Percentiles rank a stretch among this genome's conserved stretches.
phyloP scores from a whole-genome alignment of 305 asterid genomes.

The Solanum hybrid region DNA sequence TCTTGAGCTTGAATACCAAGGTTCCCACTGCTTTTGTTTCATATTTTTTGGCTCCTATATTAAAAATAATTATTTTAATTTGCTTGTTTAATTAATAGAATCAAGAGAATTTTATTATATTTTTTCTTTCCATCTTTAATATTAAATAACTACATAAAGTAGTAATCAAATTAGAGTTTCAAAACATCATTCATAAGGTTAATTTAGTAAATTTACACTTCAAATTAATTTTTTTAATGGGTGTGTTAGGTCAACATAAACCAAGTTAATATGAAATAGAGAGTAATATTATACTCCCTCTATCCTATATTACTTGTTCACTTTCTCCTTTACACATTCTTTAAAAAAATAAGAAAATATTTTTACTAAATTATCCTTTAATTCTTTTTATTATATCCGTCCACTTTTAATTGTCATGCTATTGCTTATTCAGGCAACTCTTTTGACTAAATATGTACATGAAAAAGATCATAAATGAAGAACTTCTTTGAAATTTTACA shows the following conservation, averaged over 20 bases:
- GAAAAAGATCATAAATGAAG: background rate
- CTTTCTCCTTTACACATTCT: background rate
- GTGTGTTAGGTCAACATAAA: background rate
- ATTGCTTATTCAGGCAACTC: background rate
- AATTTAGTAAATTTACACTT: background rate
- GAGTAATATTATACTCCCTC: background rate
- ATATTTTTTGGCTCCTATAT: background rate
- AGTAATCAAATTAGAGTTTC: background rate
- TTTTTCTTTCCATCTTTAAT: background rate
- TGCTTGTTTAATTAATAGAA: background rate
- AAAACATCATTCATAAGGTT: background rate
- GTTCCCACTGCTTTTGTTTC: background rate
- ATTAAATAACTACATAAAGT: background rate
- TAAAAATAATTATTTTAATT: background rate
- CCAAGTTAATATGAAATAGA: background rate
- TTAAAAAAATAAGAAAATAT: too few species aligned
- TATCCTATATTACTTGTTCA: background rate
- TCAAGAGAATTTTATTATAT: background rate
- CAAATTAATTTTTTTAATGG: background rate
- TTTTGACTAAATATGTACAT: background rate
- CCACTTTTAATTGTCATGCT: too few species aligned
- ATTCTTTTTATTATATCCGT: too few species aligned
- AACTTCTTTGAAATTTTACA: background rate
- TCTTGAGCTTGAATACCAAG: background rate
- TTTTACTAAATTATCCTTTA: too few species aligned